Evolutionary conservation across 345 rosid genomes (phyloP).

Genomic region (Psidium guajava): DNA sequence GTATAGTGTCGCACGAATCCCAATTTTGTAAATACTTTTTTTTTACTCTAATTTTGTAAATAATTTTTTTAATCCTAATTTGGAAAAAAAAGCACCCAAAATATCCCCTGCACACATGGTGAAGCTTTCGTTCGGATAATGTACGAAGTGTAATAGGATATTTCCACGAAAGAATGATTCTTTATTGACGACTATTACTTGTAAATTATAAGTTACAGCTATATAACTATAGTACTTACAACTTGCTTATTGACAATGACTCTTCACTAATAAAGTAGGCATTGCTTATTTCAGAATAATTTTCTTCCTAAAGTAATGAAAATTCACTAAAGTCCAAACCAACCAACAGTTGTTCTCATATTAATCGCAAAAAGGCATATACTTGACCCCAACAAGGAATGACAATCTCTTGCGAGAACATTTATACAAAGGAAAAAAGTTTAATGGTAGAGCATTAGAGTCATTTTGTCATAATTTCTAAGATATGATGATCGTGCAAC

Average conservation of each 20-base stretch:
- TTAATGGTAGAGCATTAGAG: neutral
- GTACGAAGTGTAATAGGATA: neutral
- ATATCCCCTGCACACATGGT: too few species aligned
- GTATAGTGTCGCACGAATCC: too few species aligned
- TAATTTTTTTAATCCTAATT: too few species aligned
- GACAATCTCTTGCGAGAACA: neutral
- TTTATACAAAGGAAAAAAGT: neutral
- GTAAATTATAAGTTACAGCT: neutral
- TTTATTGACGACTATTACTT: neutral
- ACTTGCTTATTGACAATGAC: neutral
- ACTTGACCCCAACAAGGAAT: neutral
- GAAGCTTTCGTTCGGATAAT: too few species aligned
- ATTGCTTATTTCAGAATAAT: neutral
- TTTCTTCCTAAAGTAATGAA: neutral
- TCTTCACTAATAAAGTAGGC: neutral
- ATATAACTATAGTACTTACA: neutral
- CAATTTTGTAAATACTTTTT: too few species aligned
- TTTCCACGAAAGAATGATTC: neutral
- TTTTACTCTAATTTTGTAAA: too few species aligned
- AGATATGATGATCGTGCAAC: neutral
- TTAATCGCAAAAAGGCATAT: neutral
- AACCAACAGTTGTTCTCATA: neutral
- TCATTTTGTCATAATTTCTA: neutral
- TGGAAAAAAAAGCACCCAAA: too few species aligned
- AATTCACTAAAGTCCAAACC: neutral